Conservation (phyloP, 352 stramenopile species). For the Phytophthora ramorum region DNA sequence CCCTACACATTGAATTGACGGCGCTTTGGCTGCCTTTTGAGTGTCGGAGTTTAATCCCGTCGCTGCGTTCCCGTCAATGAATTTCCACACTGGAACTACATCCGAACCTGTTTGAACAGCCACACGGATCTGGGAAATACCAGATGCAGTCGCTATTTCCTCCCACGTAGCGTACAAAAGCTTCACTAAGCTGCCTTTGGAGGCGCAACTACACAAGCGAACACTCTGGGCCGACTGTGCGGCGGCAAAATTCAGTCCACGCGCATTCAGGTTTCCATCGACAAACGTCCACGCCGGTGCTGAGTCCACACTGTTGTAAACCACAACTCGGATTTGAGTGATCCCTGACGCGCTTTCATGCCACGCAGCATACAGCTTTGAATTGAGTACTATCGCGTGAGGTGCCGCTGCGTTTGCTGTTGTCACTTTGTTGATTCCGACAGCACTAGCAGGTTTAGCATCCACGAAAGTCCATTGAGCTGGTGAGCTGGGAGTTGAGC, state of each 20-base stretch:
- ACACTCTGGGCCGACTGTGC: constrained; percentile 44
- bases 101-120: constrained; percentile 53
- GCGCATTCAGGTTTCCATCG: constrained; percentile 50
- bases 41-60: constrained; percentile 53
- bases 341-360: constrained; percentile 42
- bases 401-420: constrained; percentile 45
- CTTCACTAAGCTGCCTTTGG: constrained; percentile 10
- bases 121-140: constrained; percentile 56
- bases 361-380: constrained; percentile 68
- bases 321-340: constrained; percentile 58
- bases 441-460: constrained; percentile 13
- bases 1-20: constrained; percentile 51
- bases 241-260: constrained; percentile 52
- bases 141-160: constrained; percentile 42
- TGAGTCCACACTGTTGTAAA: constrained; percentile 56
- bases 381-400: constrained; percentile 34
- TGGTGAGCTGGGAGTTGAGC: constrained; percentile 22
- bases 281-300: constrained; percentile 62
- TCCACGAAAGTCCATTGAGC: constrained; percentile 57
- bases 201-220: constrained; percentile 49
- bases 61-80: constrained; percentile 56
- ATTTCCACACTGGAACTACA: constrained; percentile 47
- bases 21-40: constrained; percentile 30
- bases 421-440: constrained; percentile 57
- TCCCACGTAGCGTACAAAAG: constrained; percentile 63